Evolutionary conservation across 2,329 filamentous ascomycete species (phyloP).

Genomic region (Phaeophleospora eucalypticola): DNA sequence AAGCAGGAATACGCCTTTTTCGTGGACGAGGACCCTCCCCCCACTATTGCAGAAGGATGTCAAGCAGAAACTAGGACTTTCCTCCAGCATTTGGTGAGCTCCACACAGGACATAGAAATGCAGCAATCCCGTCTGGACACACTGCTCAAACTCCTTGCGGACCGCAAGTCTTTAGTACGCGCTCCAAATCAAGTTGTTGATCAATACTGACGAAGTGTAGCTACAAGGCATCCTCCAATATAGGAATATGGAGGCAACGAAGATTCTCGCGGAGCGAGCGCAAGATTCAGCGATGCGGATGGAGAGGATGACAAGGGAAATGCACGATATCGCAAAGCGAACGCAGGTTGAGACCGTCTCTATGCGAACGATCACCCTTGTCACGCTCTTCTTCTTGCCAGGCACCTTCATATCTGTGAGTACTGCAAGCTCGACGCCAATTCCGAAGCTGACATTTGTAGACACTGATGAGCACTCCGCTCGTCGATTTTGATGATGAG

Average conservation of each 20-base stretch:
- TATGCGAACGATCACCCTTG: constrained; percentile 42
- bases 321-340: constrained; percentile 34
- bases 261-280: constrained; percentile 4
- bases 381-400: constrained; percentile 42
- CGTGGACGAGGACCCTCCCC: too few relatives aligned
- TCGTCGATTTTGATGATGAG: constrained; percentile 29
- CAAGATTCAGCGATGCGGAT: constrained; percentile 28
- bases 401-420: constrained; percentile 43
- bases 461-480: constrained; percentile 43
- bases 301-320: constrained; percentile 29
- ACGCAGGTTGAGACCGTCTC: constrained; percentile 40
- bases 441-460: constrained; percentile 13
- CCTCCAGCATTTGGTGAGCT: background rate
- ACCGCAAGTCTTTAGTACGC: constrained; percentile 12
- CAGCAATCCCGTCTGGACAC: constrained; percentile 4
- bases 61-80: background rate
- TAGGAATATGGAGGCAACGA: constrained; percentile 1
- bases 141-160: constrained; percentile 6
- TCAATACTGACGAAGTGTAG: background rate
- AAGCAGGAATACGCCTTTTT: background rate
- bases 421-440: background rate
- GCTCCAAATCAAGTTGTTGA: background rate
- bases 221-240: constrained; percentile 1
- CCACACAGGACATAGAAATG: constrained; percentile 4
- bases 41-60: background rate